Conservation (phyloP, 352 stramenopile species). For the Blastocystis sp. region DNA sequence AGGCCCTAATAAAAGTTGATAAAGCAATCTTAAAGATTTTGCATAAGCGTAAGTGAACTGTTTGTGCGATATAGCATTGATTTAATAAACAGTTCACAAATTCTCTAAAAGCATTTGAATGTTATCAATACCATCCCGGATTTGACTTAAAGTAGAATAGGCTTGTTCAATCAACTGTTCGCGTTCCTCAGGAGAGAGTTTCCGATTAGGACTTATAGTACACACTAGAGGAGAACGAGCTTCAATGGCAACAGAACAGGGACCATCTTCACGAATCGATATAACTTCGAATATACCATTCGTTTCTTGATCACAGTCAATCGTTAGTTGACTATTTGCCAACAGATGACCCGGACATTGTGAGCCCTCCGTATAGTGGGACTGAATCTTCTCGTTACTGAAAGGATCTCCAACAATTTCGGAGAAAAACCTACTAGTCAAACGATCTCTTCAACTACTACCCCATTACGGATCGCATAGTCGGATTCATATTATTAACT, state of each 20-base stretch:
- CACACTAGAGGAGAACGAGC: constrained; percentile 3
- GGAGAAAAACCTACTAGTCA: background rate
- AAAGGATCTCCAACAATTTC: background rate
- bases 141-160: background rate
- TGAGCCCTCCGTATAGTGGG: background rate
- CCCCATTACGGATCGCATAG: background rate
- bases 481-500: background rate
- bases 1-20: constrained; percentile 25
- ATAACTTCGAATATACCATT: background rate
- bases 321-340: background rate
- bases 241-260: background rate
- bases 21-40: background rate
- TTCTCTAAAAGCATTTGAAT: constrained; percentile 10
- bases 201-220: background rate
- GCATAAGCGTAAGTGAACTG: background rate
- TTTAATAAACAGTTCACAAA: background rate
- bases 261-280: constrained; percentile 3
- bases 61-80: background rate
- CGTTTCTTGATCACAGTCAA: background rate
- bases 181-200: background rate
- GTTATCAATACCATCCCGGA: constrained; percentile 1
- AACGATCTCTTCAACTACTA: background rate
- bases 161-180: constrained; percentile 12
- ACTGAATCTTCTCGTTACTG: background rate
- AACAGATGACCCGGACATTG: background rate